phyloP scores from a whole-genome alignment of 2,329 filamentous ascomycete genomes.

The Penicillium sp. region DNA sequence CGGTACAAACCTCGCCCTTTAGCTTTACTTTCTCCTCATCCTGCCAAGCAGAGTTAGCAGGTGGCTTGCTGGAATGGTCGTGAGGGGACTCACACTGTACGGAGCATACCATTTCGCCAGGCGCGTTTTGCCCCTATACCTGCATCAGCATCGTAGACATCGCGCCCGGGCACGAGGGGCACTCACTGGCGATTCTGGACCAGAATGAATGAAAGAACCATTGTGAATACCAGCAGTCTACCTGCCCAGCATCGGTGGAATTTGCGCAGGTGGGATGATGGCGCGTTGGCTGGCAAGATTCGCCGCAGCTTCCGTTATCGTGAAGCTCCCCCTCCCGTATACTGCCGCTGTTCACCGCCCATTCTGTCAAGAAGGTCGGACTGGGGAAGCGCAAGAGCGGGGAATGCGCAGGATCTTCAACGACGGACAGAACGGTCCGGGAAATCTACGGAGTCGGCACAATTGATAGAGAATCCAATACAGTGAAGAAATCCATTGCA shows the following conservation, averaged over 20 bases:
- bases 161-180: not conserved
- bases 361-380: too few relatives aligned
- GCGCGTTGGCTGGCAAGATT: constrained; percentile 14
- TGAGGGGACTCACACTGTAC: constrained; percentile 63
- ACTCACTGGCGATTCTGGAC: constrained; percentile 83
- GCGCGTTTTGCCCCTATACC: constrained; percentile 85
- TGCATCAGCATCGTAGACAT: constrained; percentile 20
- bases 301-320: constrained; percentile 29
- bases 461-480: too few relatives aligned
- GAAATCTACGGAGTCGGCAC: too few relatives aligned
- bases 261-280: constrained; percentile 11
- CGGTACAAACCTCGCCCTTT: constrained; percentile 77
- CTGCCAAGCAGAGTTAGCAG: constrained; percentile 37
- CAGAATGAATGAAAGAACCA: constrained; percentile 80
- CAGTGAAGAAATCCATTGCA: too few relatives aligned
- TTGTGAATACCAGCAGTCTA: constrained; percentile 26
- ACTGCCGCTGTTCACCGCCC: constrained; percentile 32
- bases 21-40: constrained; percentile 99
- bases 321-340: constrained; percentile 28
- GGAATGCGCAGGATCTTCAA: too few relatives aligned
- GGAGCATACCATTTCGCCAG: constrained; percentile 99
- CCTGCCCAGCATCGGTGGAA: constrained; percentile 21
- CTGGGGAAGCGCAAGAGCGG: too few relatives aligned
- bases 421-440: too few relatives aligned
- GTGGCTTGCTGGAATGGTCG: not conserved